phyloP scores from a whole-genome alignment of 768 basidiomycete genomes.

The Suillus luteus region DNA sequence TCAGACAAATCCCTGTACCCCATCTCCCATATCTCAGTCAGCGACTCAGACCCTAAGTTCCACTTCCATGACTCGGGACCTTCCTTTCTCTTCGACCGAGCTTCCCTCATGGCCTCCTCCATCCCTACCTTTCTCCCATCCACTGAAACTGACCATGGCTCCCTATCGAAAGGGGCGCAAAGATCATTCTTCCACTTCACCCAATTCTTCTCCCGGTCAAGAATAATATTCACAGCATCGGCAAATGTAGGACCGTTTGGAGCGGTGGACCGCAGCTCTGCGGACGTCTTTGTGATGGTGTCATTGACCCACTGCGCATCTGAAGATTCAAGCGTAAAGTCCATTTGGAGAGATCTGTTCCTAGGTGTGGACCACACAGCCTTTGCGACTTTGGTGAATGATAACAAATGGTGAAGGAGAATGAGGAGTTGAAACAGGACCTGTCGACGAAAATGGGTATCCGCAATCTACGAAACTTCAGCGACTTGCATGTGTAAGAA shows the following conservation, averaged over 20 bases:
- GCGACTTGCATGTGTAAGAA: conserved; percentile 12
- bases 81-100: conserved; percentile 56
- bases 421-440: conserved; percentile 85
- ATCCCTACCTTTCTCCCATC: conserved; percentile 54
- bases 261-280: conserved; percentile 69
- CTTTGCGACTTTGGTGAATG: conserved; percentile 72
- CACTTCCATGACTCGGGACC: conserved; percentile 64
- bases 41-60: conserved; percentile 63
- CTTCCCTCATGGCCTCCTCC: conserved; percentile 59
- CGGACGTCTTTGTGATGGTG: conserved; percentile 53
- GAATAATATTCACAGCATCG: conserved; percentile 68
- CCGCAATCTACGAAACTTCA: conserved; percentile 63
- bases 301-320: conserved; percentile 82
- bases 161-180: conserved; percentile 78
- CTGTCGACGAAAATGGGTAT: conserved; percentile 91
- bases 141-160: conserved; percentile 55
- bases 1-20: conserved; percentile 68
- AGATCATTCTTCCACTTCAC: conserved; percentile 86
- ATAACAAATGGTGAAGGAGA: conserved; percentile 72
- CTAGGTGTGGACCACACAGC: conserved; percentile 58
- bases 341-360: conserved; percentile 82
- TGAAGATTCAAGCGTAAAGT: conserved; percentile 68
- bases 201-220: conserved; percentile 89
- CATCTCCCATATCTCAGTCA: conserved; percentile 85
- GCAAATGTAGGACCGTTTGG: conserved; percentile 78